Percentiles rank a stretch among this genome's conserved stretches.
phyloP scores from a whole-genome alignment of 768 basidiomycete genomes.

The Myochromella boudieri region DNA sequence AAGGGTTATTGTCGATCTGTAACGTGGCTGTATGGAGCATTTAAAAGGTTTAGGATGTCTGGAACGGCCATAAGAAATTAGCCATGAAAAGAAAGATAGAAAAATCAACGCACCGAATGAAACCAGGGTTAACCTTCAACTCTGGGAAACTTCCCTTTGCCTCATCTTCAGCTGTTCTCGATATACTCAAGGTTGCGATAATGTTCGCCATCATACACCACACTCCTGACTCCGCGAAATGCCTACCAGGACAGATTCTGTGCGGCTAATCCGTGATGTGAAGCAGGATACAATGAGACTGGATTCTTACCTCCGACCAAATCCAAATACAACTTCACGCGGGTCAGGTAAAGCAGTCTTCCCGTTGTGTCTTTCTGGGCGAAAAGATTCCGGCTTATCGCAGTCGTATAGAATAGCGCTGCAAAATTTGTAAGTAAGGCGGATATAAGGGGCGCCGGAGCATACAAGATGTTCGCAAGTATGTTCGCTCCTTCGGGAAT shows the following conservation, averaged over 20 bases:
- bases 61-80: constrained; percentile 2
- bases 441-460: background rate
- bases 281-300: background rate
- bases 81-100: background rate
- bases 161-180: constrained; percentile 37
- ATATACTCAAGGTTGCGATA: constrained; percentile 45
- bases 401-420: constrained; percentile 46
- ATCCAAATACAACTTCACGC: constrained; percentile 52
- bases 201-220: constrained; percentile 47
- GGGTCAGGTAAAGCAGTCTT: constrained; percentile 42
- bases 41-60: constrained; percentile 55
- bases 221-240: constrained; percentile 48
- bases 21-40: constrained; percentile 47
- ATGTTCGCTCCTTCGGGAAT: constrained; percentile 46
- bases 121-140: constrained; percentile 38
- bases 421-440: background rate
- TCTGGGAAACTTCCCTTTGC: constrained; percentile 39
- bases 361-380: constrained; percentile 49
- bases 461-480: constrained; percentile 44
- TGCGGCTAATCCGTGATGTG: background rate
- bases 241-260: constrained; percentile 55
- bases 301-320: constrained; percentile 47
- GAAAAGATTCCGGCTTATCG: constrained; percentile 44
- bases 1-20: constrained; percentile 25
- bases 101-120: constrained; percentile 41